phyloP scores from a whole-genome alignment of 176 grass and related monocot genomes.

The Oryza australiensis region DNA sequence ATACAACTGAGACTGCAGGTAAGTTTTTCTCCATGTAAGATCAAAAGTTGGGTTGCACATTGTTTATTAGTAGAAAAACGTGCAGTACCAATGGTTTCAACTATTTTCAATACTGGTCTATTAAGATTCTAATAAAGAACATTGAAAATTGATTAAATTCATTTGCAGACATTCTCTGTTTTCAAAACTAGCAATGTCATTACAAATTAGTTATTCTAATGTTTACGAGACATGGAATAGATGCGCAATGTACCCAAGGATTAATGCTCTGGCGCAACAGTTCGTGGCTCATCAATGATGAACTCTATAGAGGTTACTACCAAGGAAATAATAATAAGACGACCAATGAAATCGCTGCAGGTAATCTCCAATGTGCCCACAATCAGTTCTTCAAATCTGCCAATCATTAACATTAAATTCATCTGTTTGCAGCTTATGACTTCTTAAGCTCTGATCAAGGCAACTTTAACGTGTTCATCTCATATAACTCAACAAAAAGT shows the following conservation, averaged over 20 bases:
- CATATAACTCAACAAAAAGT: conserved; percentile 44
- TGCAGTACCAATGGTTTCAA: neutral
- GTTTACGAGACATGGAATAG: conserved; percentile 29
- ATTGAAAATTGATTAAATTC: neutral
- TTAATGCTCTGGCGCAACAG: conserved; percentile 54
- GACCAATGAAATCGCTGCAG: conserved; percentile 47
- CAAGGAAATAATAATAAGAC: conserved; percentile 37
- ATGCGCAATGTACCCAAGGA: conserved; percentile 35
- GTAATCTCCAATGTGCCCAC: conserved; percentile 12
- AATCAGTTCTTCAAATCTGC: conserved; percentile 8
- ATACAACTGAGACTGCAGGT: neutral
- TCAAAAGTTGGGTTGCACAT: conserved; percentile 11
- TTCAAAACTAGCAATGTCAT: neutral
- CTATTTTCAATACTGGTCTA: conserved; percentile 1
- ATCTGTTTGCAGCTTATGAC: conserved; percentile 51
- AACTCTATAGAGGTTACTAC: conserved; percentile 42
- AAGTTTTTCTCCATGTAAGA: neutral
- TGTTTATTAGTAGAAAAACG: neutral
- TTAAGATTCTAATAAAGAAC: neutral
- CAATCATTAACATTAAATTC: conserved; percentile 17
- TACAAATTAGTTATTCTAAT: conserved; percentile 9
- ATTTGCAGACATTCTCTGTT: neutral
- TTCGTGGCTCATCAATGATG: conserved; percentile 36
- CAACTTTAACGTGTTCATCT: conserved; percentile 50
- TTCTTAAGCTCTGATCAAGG: conserved; percentile 50